These are phyloP conservation scores for Solanum aculeatissimum DNA, from an alignment of 305 asterid species.

Conservation along the genomic window DNA sequence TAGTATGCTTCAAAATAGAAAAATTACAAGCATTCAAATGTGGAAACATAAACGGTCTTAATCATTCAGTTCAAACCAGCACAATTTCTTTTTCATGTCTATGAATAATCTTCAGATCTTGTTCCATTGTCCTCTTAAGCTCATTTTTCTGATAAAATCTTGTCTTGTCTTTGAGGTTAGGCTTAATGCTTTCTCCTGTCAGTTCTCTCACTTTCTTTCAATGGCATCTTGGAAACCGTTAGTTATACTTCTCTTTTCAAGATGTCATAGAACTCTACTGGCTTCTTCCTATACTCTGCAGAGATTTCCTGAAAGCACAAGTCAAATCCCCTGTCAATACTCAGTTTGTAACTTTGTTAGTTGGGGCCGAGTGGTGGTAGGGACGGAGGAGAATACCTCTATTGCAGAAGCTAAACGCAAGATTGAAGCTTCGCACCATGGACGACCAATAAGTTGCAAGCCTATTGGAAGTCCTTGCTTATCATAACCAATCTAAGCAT, in stretches of 20 bases:
- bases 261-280: conserved; percentile 60
- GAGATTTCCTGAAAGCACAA: conserved; percentile 47
- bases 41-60: too few species aligned
- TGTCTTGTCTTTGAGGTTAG: background rate
- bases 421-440: conserved; percentile 92
- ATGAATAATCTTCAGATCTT: background rate
- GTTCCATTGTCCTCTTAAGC: background rate
- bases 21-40: too few species aligned
- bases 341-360: background rate
- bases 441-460: conserved; percentile 87
- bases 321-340: background rate
- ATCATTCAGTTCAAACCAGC: background rate
- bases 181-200: background rate
- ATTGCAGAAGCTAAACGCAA: conserved; percentile 79
- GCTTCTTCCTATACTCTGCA: conserved; percentile 53
- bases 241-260: conserved; percentile 37
- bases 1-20: too few species aligned
- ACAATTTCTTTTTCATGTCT: background rate
- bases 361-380: background rate
- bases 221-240: background rate
- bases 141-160: background rate
- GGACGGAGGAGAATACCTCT: conserved; percentile 35
- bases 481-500: conserved; percentile 76
- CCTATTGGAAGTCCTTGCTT: conserved; percentile 97
- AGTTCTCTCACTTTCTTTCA: background rate